A percentile compares a stretch with the other conserved stretches of the same genome.
phyloP scores from a whole-genome alignment of 2,329 filamentous ascomycete species.

The Dactylellina leptospora region DNA sequence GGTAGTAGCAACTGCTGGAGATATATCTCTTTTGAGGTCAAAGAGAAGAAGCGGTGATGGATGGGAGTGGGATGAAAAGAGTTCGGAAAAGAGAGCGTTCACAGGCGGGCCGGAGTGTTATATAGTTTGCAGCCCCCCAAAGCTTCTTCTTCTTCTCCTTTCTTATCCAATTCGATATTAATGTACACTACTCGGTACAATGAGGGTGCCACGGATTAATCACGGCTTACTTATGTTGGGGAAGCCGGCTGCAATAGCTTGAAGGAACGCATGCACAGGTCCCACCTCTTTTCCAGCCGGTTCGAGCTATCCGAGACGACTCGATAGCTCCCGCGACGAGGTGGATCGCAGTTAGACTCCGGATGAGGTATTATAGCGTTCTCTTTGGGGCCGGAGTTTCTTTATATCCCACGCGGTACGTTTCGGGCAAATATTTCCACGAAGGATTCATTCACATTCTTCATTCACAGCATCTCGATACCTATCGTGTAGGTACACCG shows the following conservation, averaged over 20 bases:
- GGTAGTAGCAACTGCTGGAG: background rate
- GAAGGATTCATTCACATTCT: background rate
- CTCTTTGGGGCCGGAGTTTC: background rate
- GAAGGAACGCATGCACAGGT: slow-evolving; percentile 10
- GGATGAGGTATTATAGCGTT: slow-evolving; percentile 34
- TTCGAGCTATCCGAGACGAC: slow-evolving; percentile 51
- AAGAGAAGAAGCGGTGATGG: background rate
- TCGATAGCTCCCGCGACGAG: slow-evolving; percentile 26
- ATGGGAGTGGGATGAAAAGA: background rate
- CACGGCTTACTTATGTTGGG: slow-evolving; percentile 35
- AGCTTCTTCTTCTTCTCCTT: background rate
- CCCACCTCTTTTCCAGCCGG: slow-evolving; percentile 33
- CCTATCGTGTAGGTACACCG: background rate
- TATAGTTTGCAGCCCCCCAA: slow-evolving; percentile 37
- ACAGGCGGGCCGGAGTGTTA: slow-evolving; percentile 26
- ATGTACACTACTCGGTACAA: background rate
- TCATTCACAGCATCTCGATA: background rate
- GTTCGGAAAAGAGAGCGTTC: background rate
- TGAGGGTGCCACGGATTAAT: slow-evolving; percentile 13
- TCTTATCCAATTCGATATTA: background rate
- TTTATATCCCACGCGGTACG: slow-evolving; percentile 44
- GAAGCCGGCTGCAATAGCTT: slow-evolving; percentile 36
- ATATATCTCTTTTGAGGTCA: background rate
- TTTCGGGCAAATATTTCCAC: slow-evolving; percentile 17
- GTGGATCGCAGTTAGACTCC: slow-evolving; percentile 22